Evolutionary conservation across 176 grass and related monocot species (phyloP), one percentile per base, ranked within the genome.

Genomic region (Carex cristatella): DNA sequence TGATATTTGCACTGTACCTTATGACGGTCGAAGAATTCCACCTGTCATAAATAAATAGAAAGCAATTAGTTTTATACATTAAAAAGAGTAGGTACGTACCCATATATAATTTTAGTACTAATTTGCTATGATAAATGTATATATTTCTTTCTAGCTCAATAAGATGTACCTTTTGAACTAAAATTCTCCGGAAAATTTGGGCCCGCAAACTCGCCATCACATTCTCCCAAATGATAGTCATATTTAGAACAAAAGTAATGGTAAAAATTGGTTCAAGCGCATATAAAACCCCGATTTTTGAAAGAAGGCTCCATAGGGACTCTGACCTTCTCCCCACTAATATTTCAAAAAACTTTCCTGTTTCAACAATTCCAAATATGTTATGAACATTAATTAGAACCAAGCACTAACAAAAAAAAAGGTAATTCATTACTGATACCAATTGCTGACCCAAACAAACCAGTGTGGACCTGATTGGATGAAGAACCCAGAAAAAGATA

Each of bases 341-440:
- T 42, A 92, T 94, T 83, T 98, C 92, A 85, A 98, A 98, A 84
- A 98, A 98, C 65, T 89, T 88, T 80, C 94, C 94, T 97, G 92
- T 83, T 44, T 67, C 16, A 87, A 15, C 51, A 84, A 13, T 38
- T 56, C 30, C 18, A 80, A 79, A 79, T 79, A 65, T 65, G 30
- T 33, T 28, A 51, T 30, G 54, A 55, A 55, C 4, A 76, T 31
- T 55, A 54, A 2, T 40, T 42, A 33, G 48, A 56, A 55, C 10
- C 9, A 56, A 65, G 27, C 59, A 82, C 4, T 71, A 74, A 75
- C 55, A 18, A 33, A 55, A 33, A 33, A 55, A 10, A 55, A 77
- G 13, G 49, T 12, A 32, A 49, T 49, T 33, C 5, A 8, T 14
- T 31, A 55, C 46, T 27, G 19, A 49, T 55, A 28, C 19, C 48